Conservation (phyloP, 2,329 filamentous ascomycete species). For the Camillea tinctor region DNA sequence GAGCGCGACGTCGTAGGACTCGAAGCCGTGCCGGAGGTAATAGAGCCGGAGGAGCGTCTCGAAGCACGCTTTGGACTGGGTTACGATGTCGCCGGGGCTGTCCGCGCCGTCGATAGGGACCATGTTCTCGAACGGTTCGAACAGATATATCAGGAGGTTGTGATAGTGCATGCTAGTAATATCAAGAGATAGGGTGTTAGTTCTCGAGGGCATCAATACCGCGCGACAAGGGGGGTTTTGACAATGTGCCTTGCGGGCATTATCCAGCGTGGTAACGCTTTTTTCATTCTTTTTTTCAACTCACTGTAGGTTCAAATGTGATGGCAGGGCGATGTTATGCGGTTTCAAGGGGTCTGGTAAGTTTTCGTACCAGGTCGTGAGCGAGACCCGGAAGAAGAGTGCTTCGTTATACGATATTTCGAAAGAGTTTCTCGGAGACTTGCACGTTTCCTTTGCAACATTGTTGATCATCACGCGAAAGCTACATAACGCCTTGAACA, state of each 20-base stretch:
- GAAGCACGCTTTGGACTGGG: conserved; percentile 21
- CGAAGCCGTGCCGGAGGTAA: conserved; percentile 33
- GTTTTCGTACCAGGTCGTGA: conserved; percentile 30
- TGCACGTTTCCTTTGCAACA: conserved; percentile 18
- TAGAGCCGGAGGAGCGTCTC: conserved; percentile 32
- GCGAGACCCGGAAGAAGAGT: conserved; percentile 14
- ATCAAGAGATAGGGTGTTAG: background rate
- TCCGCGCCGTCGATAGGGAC: conserved; percentile 10
- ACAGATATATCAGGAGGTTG: conserved; percentile 34
- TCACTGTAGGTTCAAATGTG: conserved; percentile 38
- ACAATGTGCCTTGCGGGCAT: no score
- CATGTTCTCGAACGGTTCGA: conserved; percentile 23
- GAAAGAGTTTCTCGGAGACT: conserved; percentile 3
- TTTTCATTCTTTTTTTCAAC: conserved; percentile 12
- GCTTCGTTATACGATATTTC: conserved; percentile 20
- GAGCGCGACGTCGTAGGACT: conserved; percentile 21
- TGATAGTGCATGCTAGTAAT: conserved; percentile 36
- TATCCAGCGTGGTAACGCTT: no score
- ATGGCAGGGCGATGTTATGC: conserved; percentile 32
- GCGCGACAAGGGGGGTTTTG: no score
- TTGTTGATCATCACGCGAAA: conserved; percentile 38
- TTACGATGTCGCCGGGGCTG: conserved; percentile 14
- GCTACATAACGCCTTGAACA: conserved; percentile 27
- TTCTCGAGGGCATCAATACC: no score
- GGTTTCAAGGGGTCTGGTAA: conserved; percentile 29